Conservation (phyloP, 1,284 basidiomycete species). For the Cryptococcus depauperatus region DNA sequence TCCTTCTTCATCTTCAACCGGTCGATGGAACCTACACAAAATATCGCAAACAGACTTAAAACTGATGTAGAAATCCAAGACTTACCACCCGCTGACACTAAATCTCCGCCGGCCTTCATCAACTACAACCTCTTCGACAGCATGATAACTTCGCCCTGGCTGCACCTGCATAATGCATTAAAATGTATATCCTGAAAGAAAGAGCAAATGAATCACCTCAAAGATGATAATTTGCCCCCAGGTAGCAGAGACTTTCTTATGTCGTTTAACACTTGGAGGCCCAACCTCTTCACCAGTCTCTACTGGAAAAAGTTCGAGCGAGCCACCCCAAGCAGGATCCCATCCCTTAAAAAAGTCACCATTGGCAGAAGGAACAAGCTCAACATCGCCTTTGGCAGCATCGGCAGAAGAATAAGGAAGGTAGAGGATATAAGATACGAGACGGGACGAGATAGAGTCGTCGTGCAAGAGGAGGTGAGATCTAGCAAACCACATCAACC, state of each 20-base stretch:
- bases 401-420: constrained; percentile 73
- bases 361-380: constrained; percentile 24
- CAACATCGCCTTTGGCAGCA: constrained; percentile 35
- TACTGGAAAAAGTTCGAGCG: constrained; percentile 85
- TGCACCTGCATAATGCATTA: constrained; percentile 51
- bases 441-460: constrained; percentile 92
- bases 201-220: constrained; percentile 46
- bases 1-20: constrained; percentile 83
- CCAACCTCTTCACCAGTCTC: constrained; percentile 43
- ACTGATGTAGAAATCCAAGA: not conserved
- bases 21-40: constrained; percentile 65
- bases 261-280: constrained; percentile 36
- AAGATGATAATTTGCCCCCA: constrained; percentile 99
- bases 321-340: constrained; percentile 83
- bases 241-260: constrained; percentile 46
- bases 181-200: constrained; percentile 36
- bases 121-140: constrained; percentile 93
- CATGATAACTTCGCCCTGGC: constrained; percentile 81
- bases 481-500: constrained; percentile 34
- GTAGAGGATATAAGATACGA: constrained; percentile 96
- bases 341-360: constrained; percentile 49
- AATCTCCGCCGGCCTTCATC: constrained; percentile 64
- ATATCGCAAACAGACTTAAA: not conserved
- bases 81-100: constrained; percentile 84
- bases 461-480: constrained; percentile 96